A percentile compares a stretch with the other conserved stretches of the same genome.
phyloP scores from a whole-genome alignment of 2,329 filamentous ascomycete genomes.

The Cytospora paraplurivora region DNA sequence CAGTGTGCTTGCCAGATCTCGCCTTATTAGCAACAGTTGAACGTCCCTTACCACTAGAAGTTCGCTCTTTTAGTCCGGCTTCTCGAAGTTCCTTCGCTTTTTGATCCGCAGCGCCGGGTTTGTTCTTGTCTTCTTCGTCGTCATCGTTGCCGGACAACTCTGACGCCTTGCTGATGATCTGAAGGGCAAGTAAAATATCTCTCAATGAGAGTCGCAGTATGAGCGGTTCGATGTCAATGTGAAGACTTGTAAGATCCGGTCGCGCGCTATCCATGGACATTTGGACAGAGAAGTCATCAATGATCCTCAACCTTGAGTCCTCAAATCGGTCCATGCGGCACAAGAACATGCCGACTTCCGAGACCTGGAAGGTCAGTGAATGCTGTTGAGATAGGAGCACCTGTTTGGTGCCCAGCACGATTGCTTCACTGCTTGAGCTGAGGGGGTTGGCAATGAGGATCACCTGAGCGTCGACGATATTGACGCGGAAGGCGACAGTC shows the following conservation, averaged over 20 bases:
- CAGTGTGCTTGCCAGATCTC: conserved; percentile 39
- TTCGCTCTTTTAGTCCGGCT: conserved; percentile 54
- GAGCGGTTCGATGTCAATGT: conserved; percentile 86
- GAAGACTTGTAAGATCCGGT: conserved; percentile 71
- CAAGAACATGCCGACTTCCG: conserved; percentile 95
- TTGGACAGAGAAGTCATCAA: conserved; percentile 94
- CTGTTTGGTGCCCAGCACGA: conserved; percentile 93
- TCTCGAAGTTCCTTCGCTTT: conserved; percentile 58
- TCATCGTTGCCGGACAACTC: conserved; percentile 72
- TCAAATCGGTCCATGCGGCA: conserved; percentile 99
- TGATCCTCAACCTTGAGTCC: conserved; percentile 82
- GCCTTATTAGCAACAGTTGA: conserved; percentile 51
- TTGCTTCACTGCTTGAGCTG: conserved; percentile 87
- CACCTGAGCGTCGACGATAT: conserved; percentile 93
- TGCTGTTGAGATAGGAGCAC: conserved; percentile 92
- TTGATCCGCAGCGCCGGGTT: conserved; percentile 49
- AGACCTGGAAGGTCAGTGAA: conserved; percentile 88
- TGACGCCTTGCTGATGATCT: conserved; percentile 88
- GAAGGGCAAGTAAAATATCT: conserved; percentile 90
- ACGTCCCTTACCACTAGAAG: conserved; percentile 58
- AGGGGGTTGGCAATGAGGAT: conserved; percentile 95
- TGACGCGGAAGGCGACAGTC: conserved; percentile 84
- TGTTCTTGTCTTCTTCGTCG: conserved; percentile 44
- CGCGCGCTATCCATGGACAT: conserved; percentile 77
- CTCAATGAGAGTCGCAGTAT: conserved; percentile 87